Evolutionary conservation across 225 moss, liverwort and hornwort genomes (phyloP), one percentile per base, ranked within the genome.

Genomic region (Marchantia paleacea): DNA sequence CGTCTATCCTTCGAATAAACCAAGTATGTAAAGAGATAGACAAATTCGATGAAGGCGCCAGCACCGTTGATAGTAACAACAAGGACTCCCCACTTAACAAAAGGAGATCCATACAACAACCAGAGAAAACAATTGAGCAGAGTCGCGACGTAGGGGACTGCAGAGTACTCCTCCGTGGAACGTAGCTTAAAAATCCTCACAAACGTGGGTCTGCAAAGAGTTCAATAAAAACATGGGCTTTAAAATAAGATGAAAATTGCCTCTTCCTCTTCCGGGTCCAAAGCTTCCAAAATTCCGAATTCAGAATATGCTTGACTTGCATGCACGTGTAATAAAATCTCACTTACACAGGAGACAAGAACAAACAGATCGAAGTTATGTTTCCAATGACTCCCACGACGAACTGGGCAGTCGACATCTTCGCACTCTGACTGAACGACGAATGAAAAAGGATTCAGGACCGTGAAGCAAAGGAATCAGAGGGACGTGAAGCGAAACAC

Each of bases 81-180:
- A 1, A 85, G 78, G 29, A 81, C 58, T 48, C 60, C 57, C 29
- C 54, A 72, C 10, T 53, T 63, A 13, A 85, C 85, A 61, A 55
- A 55, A n/a, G 81, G 81, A 13, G 81, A 81, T 62, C 81, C 85
- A 53, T 81, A 85, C 61, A 85, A 78, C 3, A 81, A 61, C 85
- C 85, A 85, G 26, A 81, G 65, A 0, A 66, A 55, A 47, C 85
- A 78, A 76, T 75, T 81, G 9, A 85, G 51, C 54, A 81, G 22
- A 3, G 78, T 81, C 15, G 70, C 52, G 0, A 63, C 77, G 53
- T 81, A 81, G 22, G 85, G 85, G 16, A 78, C 8, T n/a, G 76
- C 67, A 10, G 78, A 81, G 54, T 77, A 85, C 6, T 85, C 78
- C 7, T 54, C 77, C 1, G 81, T 81, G 29, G 85, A 72, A 52